Conservation (phyloP, 768 basidiomycete genomes). For the Tylopilus sp. region DNA sequence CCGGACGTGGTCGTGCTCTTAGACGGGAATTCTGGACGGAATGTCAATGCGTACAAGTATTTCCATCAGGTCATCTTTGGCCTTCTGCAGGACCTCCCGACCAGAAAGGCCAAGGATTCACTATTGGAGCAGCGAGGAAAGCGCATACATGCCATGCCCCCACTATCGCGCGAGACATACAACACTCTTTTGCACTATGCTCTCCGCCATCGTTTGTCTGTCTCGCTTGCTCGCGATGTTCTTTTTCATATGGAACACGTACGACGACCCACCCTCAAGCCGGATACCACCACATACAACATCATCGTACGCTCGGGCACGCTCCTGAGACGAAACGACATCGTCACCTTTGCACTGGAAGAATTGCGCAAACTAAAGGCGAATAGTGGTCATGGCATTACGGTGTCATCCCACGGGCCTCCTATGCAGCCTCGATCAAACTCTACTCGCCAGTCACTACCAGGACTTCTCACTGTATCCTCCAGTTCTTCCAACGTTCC, state of each 20-base stretch:
- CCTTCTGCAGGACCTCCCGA: constrained; percentile 36
- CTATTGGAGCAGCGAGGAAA: constrained; percentile 4
- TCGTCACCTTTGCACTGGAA: constrained; percentile 39
- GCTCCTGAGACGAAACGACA: constrained; percentile 43
- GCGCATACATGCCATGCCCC: constrained; percentile 23
- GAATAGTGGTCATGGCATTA: constrained; percentile 25
- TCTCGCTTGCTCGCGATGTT: constrained; percentile 44
- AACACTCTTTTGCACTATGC: constrained; percentile 67
- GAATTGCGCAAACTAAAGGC: constrained; percentile 28
- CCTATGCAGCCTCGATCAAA: not conserved
- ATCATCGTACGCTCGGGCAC: constrained; percentile 56
- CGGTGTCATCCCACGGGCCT: constrained; percentile 11
- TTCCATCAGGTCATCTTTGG: constrained; percentile 46
- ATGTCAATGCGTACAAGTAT: constrained; percentile 43
- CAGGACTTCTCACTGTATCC: constrained; percentile 11
- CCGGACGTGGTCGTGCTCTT: constrained; percentile 39
- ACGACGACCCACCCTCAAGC: constrained; percentile 40
- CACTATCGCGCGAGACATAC: constrained; percentile 43
- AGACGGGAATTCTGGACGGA: constrained; percentile 18
- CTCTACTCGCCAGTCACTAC: constrained; percentile 4
- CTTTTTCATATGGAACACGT: constrained; percentile 52
- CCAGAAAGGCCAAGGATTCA: constrained; percentile 21
- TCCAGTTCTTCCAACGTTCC: constrained; percentile 17
- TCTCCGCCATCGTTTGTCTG: constrained; percentile 55
- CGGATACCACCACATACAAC: constrained; percentile 52